These are phyloP conservation scores for Pseudocercospora macadamiae DNA, from an alignment of 2,329 filamentous ascomycete genomes.

Conservation along the genomic window DNA sequence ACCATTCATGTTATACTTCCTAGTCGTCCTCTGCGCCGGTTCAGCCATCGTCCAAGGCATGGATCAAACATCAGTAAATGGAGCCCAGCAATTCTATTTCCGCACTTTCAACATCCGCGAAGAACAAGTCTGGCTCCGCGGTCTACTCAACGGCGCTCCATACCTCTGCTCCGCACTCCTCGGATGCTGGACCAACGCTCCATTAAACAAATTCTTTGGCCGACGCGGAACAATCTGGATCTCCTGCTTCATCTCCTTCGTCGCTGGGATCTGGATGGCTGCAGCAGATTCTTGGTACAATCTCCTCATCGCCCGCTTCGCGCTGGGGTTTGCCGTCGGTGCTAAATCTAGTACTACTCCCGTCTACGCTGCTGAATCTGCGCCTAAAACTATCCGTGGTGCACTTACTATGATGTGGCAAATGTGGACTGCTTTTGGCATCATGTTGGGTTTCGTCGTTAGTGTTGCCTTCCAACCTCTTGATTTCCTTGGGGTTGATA, in stretches of 20 bases:
- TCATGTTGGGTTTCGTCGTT: conserved; percentile 49
- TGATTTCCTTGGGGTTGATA: conserved; percentile 28
- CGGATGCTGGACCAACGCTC: conserved; percentile 74
- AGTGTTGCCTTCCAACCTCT: conserved; percentile 43
- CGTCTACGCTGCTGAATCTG: conserved; percentile 45
- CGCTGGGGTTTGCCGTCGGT: conserved; percentile 62
- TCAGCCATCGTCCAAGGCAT: conserved; percentile 61
- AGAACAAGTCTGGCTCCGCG: conserved; percentile 37
- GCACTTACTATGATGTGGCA: conserved; percentile 53
- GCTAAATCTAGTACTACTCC: conserved; percentile 44
- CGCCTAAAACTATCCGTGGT: conserved; percentile 44
- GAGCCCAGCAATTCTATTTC: conserved; percentile 35
- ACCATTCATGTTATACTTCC: conserved; percentile 67
- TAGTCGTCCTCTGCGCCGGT: conserved; percentile 49
- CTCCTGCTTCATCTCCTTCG: conserved; percentile 69
- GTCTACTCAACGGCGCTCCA: conserved; percentile 64
- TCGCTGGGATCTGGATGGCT: conserved; percentile 62
- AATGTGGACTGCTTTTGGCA: conserved; percentile 47
- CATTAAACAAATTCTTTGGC: conserved; percentile 71
- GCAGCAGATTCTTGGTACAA: conserved; percentile 73
- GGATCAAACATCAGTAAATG: conserved; percentile 56
- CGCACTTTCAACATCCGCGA: conserved; percentile 31
- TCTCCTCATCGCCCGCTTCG: conserved; percentile 69
- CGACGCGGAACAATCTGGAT: conserved; percentile 76
- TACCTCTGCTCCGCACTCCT: conserved; percentile 70